A percentile compares a stretch with the other conserved stretches of the same genome.
These are phyloP conservation scores for Nicotiana benthamiana DNA, from an alignment of 257 asterid species.

Conservation along the genomic window DNA sequence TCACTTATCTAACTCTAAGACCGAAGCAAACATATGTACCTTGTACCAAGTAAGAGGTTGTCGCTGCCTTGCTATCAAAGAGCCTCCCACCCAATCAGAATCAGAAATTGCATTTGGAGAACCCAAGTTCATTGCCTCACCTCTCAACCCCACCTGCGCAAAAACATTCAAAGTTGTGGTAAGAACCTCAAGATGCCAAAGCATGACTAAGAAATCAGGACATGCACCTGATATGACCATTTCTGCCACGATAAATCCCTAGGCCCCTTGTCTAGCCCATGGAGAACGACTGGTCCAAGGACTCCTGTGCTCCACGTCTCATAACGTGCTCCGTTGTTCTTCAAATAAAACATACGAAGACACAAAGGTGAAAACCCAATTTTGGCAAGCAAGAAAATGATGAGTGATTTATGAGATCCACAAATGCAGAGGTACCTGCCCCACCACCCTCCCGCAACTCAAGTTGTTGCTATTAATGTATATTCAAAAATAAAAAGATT, in stretches of 20 bases:
- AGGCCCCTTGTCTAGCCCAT: constrained; percentile 59
- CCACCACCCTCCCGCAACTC: neutral
- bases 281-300: constrained; percentile 68
- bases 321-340: constrained; percentile 71
- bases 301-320: constrained; percentile 74
- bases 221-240: constrained; percentile 86
- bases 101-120: constrained; percentile 47
- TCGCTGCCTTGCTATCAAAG: constrained; percentile 32
- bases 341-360: constrained; percentile 10
- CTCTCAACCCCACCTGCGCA: constrained; percentile 70
- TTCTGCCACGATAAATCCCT: constrained; percentile 70
- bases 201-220: constrained; percentile 3
- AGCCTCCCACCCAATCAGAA: constrained; percentile 49
- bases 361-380: neutral
- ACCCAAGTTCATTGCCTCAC: constrained; percentile 70
- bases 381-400: neutral
- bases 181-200: neutral
- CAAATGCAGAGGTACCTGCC: neutral
- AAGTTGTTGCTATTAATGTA: neutral
- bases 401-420: neutral
- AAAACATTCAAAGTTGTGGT: neutral
- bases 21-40: constrained; percentile 31
- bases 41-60: constrained; percentile 90
- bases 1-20: neutral
- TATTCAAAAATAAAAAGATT: neutral